These are phyloP conservation scores for Choricystis sp. DNA, from an alignment of 139 green algal genomes.

Conservation along the genomic window DNA sequence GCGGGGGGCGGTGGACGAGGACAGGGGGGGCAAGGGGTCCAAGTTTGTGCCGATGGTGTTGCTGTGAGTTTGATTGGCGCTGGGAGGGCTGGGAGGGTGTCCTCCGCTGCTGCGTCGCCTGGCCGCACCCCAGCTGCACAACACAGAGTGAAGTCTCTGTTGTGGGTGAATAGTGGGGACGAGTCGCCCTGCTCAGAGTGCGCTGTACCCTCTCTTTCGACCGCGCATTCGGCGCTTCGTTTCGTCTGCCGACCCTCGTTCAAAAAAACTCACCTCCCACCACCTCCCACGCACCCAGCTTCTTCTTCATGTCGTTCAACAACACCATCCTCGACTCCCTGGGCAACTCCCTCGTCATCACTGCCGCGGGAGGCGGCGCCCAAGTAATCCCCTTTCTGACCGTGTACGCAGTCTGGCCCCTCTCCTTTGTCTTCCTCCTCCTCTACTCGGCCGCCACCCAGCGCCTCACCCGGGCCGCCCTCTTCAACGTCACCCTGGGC, in stretches of 20 bases:
- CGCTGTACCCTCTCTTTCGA: too few relatives aligned
- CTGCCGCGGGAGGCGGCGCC: constrained; percentile 47
- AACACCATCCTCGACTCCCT: constrained; percentile 91
- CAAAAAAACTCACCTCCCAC: not conserved
- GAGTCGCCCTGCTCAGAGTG: too few relatives aligned
- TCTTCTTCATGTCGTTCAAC: constrained; percentile 76
- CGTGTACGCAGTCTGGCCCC: constrained; percentile 81
- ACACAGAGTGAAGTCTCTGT: too few relatives aligned
- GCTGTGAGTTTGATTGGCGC: not conserved
- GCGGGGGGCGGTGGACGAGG: too few relatives aligned
- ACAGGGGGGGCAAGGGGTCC: too few relatives aligned
- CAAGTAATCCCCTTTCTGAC: constrained; percentile 53
- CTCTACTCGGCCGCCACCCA: constrained; percentile 41
- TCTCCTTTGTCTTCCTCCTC: constrained; percentile 68
- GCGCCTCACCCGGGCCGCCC: constrained; percentile 27
- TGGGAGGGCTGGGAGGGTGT: not conserved
- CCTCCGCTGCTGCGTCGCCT: too few relatives aligned
- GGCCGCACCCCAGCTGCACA: too few relatives aligned
- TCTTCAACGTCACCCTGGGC: constrained; percentile 80
- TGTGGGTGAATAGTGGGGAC: too few relatives aligned
- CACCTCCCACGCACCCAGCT: constrained; percentile 11
- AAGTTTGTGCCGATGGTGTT: not conserved
- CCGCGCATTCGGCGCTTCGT: not conserved
- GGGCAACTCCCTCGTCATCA: constrained; percentile 88
- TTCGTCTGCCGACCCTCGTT: too few relatives aligned